These are phyloP conservation scores for Cicer pinnatifidum DNA, from an alignment of 306 rosid species.

Conservation along the genomic window DNA sequence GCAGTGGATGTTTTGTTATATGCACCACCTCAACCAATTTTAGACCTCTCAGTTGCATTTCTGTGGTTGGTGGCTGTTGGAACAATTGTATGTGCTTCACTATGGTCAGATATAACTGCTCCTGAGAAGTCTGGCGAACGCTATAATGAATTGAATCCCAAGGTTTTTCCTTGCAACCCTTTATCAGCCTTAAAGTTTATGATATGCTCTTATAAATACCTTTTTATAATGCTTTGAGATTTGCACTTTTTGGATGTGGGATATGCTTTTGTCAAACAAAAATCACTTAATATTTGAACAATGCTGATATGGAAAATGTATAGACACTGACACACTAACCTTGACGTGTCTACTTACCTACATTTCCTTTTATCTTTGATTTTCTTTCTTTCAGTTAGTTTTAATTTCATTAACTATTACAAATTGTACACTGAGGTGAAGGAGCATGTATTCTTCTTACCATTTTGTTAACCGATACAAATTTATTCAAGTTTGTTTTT, in stretches of 20 bases:
- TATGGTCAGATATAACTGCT: constrained; percentile 78
- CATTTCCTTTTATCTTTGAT: constrained; percentile 19
- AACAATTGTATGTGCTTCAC: constrained; percentile 74
- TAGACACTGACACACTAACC: neutral
- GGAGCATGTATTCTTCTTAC: constrained; percentile 33
- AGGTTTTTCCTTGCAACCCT: constrained; percentile 66
- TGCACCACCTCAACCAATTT: constrained; percentile 83
- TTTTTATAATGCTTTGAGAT: constrained; percentile 35
- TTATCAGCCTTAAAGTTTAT: constrained; percentile 38
- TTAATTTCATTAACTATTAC: constrained; percentile 26
- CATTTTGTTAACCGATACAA: constrained; percentile 27
- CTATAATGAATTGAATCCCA: constrained; percentile 73
- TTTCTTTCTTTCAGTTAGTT: constrained; percentile 30
- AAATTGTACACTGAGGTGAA: constrained; percentile 3
- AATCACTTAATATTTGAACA: constrained; percentile 37
- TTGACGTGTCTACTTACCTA: constrained; percentile 25
- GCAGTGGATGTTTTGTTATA: constrained; percentile 89
- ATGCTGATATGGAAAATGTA: constrained; percentile 28
- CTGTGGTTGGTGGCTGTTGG: constrained; percentile 92
- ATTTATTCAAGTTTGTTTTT: constrained; percentile 32
- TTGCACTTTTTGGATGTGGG: constrained; percentile 26
- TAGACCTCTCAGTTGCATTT: constrained; percentile 72
- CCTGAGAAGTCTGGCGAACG: constrained; percentile 67
- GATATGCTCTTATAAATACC: constrained; percentile 18
- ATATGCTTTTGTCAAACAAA: constrained; percentile 29